These are phyloP conservation scores for Picochlorum sp. DNA, from an alignment of 139 green algal species.

Conservation along the genomic window DNA sequence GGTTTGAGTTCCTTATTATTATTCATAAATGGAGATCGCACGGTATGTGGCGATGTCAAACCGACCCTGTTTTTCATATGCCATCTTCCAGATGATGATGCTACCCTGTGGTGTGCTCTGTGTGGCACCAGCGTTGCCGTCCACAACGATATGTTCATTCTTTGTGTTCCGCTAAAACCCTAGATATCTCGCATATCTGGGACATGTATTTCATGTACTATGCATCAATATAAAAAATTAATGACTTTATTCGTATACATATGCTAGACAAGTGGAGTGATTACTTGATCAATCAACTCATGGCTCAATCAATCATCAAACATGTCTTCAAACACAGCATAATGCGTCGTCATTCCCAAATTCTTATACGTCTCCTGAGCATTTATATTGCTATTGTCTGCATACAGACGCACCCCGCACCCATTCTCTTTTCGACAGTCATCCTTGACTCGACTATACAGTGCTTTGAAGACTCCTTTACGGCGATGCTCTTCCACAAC, in stretches of 20 bases:
- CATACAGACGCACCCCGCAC: slow-evolving; percentile 19
- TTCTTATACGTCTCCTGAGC: slow-evolving; percentile 17
- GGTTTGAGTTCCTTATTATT: too few relatives aligned
- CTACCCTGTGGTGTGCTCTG: too few relatives aligned
- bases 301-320: not conserved
- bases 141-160: too few relatives aligned
- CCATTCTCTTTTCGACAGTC: not conserved
- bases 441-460: slow-evolving; percentile 15
- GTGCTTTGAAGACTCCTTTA: slow-evolving; percentile 8
- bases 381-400: slow-evolving; percentile 8
- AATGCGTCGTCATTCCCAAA: slow-evolving; percentile 20
- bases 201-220: too few relatives aligned
- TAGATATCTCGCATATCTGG: too few relatives aligned
- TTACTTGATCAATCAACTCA: not conserved
- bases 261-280: not conserved
- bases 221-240: too few relatives aligned
- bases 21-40: not conserved
- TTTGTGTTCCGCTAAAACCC: too few relatives aligned
- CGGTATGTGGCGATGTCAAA: not conserved
- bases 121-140: too few relatives aligned
- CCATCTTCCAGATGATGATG: not conserved
- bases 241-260: too few relatives aligned
- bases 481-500: not conserved
- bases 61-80: not conserved
- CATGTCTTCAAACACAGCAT: slow-evolving; percentile 21